Conservation (phyloP, 2,329 filamentous ascomycete species). For the Chaetomium olivaceum region DNA sequence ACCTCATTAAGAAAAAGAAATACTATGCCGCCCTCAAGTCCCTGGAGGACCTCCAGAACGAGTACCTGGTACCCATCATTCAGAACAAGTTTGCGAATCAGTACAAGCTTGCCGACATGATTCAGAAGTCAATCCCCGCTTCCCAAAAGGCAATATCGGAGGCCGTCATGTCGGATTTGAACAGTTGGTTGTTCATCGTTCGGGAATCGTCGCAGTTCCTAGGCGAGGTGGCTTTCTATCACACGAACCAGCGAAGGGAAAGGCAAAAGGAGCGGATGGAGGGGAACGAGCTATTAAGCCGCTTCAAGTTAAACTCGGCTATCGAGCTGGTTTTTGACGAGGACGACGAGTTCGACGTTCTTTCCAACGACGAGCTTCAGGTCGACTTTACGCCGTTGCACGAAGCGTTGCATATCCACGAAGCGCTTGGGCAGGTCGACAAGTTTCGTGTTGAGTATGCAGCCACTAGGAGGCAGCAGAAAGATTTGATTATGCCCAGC, state of each 20-base stretch:
- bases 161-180: conserved; percentile 93
- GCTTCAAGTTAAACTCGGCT: conserved; percentile 91
- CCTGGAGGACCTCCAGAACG: conserved; percentile 92
- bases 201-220: conserved; percentile 94
- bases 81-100: conserved; percentile 87
- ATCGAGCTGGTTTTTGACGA: conserved; percentile 96
- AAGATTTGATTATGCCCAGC: conserved; percentile 80
- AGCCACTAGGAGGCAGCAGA: conserved; percentile 86
- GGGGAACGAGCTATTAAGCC: conserved; percentile 69
- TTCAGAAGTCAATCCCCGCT: conserved; percentile 90
- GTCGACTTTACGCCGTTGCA: conserved; percentile 94
- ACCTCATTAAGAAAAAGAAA: conserved; percentile 86
- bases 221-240: conserved; percentile 94
- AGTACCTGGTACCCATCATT: conserved; percentile 74
- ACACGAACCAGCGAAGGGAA: conserved; percentile 82
- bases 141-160: conserved; percentile 93
- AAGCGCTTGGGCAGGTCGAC: conserved; percentile 88
- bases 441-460: conserved; percentile 90
- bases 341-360: conserved; percentile 89
- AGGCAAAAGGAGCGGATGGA: conserved; percentile 83
- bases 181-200: conserved; percentile 94
- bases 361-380: conserved; percentile 92
- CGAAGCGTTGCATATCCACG: conserved; percentile 94
- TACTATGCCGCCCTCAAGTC: conserved; percentile 94
- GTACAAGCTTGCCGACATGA: conserved; percentile 91